Base-by-base conservation (phyloP, 192 early-diverging fungal species). In the Gryganskiella cystojenkinii region DNA sequence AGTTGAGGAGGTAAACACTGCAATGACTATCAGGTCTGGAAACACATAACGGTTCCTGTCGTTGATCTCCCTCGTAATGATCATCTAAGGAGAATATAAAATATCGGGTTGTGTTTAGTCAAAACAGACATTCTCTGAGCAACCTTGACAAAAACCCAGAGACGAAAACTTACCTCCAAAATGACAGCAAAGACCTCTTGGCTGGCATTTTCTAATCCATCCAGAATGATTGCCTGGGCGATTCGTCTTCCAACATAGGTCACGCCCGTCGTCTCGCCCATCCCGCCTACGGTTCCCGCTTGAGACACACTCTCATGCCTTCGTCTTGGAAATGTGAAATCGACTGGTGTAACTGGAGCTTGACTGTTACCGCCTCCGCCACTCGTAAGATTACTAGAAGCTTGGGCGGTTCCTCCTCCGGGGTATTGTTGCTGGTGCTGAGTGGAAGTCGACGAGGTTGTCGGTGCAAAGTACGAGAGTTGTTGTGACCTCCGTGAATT, bases 211-310 rank as follows among this genome's bases (percentile, higher is more conserved):
- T 70, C 64, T 34, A 83, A 44, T 8, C 68, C 67, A 44, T 83
- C 82, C 56, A 83, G 35, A 17, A 83, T 83, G 10, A 83, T 79
- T 22, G 82, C 82, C 44, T 83, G 65, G 3, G 78, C 78, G 15
- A 83, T 68, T 27, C 46, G 47, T 31, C 64, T 47, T 0, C 74
- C 69, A n/a, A 51, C 65, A 35, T 61, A 72, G 19, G 73, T 75
- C 33, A 70, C 47, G 0, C 70, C 76, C 2, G 82, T 67, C 13
- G 56, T 51, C 25, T 61, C 61, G 0, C 61, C 74, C 5, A 44
- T 60, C 0, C 51, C 58, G 11, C 74, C 74, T 43, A 46, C 50
- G 44, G 61, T 56, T 3, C 59, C 71, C 22, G 25, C 67, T 27
- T 60, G 68, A 4, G 69, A 60, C 2, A 63, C 19, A 67, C 75